Evolutionary conservation across 192 early-diverging fungal genomes (phyloP).

Genomic region (Gaertneriomyces semiglobifer): DNA sequence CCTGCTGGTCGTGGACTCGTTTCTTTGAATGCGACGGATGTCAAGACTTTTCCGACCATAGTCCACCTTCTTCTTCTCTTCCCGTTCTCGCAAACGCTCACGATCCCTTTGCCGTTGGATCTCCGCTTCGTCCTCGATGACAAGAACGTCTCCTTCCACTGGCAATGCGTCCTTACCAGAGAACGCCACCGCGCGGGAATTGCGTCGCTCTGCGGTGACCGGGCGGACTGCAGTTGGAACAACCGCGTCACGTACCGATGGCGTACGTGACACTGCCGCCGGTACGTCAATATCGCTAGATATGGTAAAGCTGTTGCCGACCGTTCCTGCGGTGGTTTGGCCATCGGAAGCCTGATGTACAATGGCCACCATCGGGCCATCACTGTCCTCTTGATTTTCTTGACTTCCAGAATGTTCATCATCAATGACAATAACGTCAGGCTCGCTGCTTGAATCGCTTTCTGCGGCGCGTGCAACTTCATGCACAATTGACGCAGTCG

Average conservation of each 20-base stretch:
- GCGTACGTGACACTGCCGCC: background rate
- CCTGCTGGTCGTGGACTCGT: conserved; percentile 9
- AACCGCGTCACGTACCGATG: background rate
- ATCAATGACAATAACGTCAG: conserved; percentile 2
- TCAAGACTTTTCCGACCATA: conserved; percentile 33
- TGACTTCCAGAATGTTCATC: background rate
- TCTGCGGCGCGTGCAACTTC: too few species aligned
- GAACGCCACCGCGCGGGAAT: background rate
- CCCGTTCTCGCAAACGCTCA: conserved; percentile 8
- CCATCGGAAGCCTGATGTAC: too few species aligned
- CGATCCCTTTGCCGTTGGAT: background rate
- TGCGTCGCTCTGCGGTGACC: background rate
- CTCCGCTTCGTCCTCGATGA: background rate
- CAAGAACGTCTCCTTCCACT: background rate
- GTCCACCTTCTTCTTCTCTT: conserved; percentile 14
- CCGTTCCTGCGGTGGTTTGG: too few species aligned
- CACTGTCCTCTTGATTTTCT: too few species aligned
- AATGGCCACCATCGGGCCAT: too few species aligned
- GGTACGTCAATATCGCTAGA: too few species aligned
- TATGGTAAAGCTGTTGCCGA: too few species aligned
- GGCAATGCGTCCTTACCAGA: background rate
- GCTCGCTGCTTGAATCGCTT: background rate
- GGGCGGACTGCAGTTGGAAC: background rate
- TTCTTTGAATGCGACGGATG: conserved; percentile 12
- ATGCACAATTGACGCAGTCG: too few species aligned